These are phyloP conservation scores for Globisporangium recalcitrans DNA, from an alignment of 352 stramenopile species.

Conservation along the genomic window DNA sequence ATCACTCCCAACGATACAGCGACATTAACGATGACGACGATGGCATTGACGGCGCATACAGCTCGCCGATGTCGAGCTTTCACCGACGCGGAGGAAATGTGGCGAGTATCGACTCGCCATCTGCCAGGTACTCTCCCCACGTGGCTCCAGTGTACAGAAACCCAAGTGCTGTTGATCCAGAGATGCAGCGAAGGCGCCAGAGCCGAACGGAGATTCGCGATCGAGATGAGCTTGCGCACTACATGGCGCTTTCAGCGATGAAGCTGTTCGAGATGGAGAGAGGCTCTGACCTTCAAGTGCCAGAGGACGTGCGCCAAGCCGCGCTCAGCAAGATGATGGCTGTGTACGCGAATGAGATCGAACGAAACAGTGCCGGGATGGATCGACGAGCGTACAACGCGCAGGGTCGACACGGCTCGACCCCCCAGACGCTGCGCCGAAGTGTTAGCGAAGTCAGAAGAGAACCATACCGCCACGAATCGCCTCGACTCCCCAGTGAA, in stretches of 20 bases:
- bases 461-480: background rate
- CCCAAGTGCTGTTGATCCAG: background rate
- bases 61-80: slow-evolving; percentile 1
- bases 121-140: slow-evolving; percentile 1
- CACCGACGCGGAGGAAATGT: background rate
- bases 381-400: slow-evolving; percentile 1
- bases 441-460: slow-evolving; percentile 8
- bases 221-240: slow-evolving; percentile 40
- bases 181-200: slow-evolving; percentile 6
- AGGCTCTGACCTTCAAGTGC: slow-evolving; percentile 34
- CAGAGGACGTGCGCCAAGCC: slow-evolving; percentile 48
- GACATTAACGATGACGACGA: background rate
- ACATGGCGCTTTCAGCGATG: slow-evolving; percentile 74
- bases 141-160: background rate
- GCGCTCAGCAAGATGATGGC: slow-evolving; percentile 73
- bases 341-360: slow-evolving; percentile 70
- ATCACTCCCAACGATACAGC: slow-evolving; percentile 5
- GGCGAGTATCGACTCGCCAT: background rate
- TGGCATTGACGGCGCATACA: background rate
- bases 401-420: background rate
- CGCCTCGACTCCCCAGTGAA: background rate
- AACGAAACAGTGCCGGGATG: slow-evolving; percentile 25
- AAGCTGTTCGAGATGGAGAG: slow-evolving; percentile 70
- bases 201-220: slow-evolving; percentile 8
- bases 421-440: slow-evolving; percentile 8